These are phyloP conservation scores for Leptographium radiaticola DNA, from an alignment of 2,329 filamentous ascomycete genomes.

Conservation along the genomic window DNA sequence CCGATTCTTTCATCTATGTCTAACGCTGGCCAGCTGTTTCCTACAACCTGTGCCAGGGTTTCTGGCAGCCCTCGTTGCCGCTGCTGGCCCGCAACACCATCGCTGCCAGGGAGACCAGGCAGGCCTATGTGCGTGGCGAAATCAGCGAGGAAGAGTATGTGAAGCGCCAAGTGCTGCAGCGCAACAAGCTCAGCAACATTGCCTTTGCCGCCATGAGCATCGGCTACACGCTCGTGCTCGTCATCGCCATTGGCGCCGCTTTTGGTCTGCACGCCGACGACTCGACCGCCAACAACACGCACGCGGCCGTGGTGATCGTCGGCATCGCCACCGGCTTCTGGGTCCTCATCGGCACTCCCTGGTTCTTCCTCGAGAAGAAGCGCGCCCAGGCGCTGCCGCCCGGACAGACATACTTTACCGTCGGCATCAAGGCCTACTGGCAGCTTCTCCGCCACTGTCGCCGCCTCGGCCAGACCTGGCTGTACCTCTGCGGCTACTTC, in stretches of 20 bases:
- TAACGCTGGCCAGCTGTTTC: background rate
- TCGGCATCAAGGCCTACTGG: background rate
- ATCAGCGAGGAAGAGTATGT: background rate
- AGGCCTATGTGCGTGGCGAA: background rate
- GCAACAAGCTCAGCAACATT: constrained; percentile 1
- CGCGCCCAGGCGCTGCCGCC: background rate
- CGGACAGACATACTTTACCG: background rate
- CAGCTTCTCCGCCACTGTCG: background rate
- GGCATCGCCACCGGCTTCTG: constrained; percentile 2
- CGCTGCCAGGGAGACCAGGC: background rate
- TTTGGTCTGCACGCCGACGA: background rate
- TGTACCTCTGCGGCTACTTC: background rate
- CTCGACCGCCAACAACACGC: constrained; percentile 1
- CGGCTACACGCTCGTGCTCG: background rate
- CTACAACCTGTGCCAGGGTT: constrained; percentile 1
- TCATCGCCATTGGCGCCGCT: constrained; percentile 1
- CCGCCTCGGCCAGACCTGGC: background rate
- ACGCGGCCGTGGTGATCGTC: background rate
- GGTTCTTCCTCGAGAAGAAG: constrained; percentile 1
- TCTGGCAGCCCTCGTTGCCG: background rate
- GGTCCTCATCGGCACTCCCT: constrained; percentile 1
- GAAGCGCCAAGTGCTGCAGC: background rate
- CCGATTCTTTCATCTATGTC: background rate
- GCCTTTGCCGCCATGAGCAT: constrained; percentile 2
- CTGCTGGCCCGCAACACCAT: background rate